Percentiles rank a stretch among this genome's conserved stretches.
Conservation (phyloP, 75 land plant species). For the Sequoiadendron giganteum region DNA sequence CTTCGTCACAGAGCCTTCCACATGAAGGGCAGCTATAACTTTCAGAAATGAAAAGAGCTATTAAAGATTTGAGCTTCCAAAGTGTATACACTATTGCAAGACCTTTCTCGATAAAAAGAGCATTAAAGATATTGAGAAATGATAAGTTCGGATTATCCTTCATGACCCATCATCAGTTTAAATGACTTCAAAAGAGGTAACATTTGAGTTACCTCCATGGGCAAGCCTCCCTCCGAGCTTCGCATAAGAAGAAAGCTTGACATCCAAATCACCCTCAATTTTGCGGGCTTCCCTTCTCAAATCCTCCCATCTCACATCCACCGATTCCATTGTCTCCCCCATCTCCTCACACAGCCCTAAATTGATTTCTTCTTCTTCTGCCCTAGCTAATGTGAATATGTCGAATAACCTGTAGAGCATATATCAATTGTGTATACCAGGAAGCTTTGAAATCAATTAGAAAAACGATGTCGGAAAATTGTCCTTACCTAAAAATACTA, state of each 20-base stretch:
- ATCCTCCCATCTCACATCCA: slow-evolving; percentile 78
- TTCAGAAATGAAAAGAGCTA: not conserved
- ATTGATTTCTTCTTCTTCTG: not conserved
- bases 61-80: not conserved
- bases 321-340: slow-evolving; percentile 5
- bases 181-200: not conserved
- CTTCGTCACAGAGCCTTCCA: not conserved
- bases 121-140: not conserved
- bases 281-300: slow-evolving; percentile 89
- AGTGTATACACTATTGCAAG: not conserved
- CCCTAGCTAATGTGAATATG: not conserved
- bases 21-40: not conserved
- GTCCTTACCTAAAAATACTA: not conserved
- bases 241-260: slow-evolving; percentile 93
- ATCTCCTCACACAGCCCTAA: not conserved
- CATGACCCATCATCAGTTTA: not conserved
- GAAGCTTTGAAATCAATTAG: not conserved
- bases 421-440: not conserved
- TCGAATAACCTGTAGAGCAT: not conserved
- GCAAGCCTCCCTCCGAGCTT: slow-evolving; percentile 87
- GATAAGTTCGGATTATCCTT: slow-evolving; percentile 10
- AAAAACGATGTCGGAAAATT: not conserved
- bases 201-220: slow-evolving; percentile 56
- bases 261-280: slow-evolving; percentile 94
- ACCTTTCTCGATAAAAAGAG: not conserved